Evolutionary conservation across 2,329 filamentous ascomycete species (phyloP).

Genomic region (Mariannaea sp.): DNA sequence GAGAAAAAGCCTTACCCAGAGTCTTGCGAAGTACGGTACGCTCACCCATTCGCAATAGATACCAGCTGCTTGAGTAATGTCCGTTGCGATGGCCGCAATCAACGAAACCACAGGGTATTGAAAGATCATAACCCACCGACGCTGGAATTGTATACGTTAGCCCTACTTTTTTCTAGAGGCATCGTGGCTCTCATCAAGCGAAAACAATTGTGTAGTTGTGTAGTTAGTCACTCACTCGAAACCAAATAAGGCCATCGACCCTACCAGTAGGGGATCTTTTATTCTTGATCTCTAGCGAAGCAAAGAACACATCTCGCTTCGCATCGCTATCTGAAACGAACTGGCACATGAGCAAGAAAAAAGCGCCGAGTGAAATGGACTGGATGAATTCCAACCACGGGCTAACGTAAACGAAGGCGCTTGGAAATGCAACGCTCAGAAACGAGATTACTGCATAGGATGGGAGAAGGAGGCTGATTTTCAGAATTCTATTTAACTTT

Average conservation of each 20-base stretch:
- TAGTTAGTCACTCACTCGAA: conserved; percentile 21
- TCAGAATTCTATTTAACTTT: conserved; percentile 19
- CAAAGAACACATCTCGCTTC: conserved; percentile 31
- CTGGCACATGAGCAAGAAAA: conserved; percentile 32
- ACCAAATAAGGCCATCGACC: conserved; percentile 26
- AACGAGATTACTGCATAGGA: conserved; percentile 27
- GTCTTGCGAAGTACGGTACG: conserved; percentile 21
- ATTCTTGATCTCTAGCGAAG: conserved; percentile 21
- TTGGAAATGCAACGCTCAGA: conserved; percentile 18
- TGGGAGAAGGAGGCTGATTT: conserved; percentile 25
- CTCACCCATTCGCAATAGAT: conserved; percentile 26
- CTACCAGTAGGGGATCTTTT: conserved; percentile 5
- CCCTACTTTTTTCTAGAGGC: not conserved
- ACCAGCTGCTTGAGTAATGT: conserved; percentile 23
- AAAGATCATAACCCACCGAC: conserved; percentile 32
- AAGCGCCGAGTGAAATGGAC: conserved; percentile 26
- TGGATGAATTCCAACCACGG: conserved; percentile 29
- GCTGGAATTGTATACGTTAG: conserved; percentile 13
- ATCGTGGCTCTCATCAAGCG: too few species aligned
- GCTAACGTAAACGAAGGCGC: conserved; percentile 23
- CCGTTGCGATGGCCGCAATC: conserved; percentile 16
- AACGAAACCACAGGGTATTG: conserved; percentile 29
- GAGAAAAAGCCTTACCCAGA: conserved; percentile 11
- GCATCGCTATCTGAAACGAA: conserved; percentile 26
- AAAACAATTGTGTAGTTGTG: too few species aligned